Percentiles rank a stretch among this genome's conserved stretches.
phyloP scores from a whole-genome alignment of 192 early-diverging fungal genomes.

The Podila epigama region DNA sequence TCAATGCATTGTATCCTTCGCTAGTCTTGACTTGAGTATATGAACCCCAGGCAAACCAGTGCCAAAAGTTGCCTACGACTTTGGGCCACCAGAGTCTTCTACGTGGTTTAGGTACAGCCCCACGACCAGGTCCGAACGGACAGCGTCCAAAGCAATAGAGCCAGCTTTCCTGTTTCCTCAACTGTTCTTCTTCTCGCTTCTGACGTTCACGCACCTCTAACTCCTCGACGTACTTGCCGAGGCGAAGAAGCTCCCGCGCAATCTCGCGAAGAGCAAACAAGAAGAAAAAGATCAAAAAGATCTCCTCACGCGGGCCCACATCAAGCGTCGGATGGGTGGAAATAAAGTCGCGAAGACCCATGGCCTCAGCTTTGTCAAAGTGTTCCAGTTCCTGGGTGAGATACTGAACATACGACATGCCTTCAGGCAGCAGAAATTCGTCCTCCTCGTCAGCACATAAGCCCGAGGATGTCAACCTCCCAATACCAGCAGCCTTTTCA shows the following conservation, averaged over 20 bases:
- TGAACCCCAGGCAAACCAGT: constrained; percentile 40
- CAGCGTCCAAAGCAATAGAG: background rate
- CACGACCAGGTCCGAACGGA: background rate
- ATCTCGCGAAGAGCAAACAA: constrained; percentile 59
- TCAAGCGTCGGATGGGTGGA: constrained; percentile 41
- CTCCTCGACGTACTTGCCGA: constrained; percentile 38
- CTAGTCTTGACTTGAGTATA: constrained; percentile 45
- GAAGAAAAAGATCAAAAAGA: constrained; percentile 62
- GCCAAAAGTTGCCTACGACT: constrained; percentile 45
- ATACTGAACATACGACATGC: constrained; percentile 39
- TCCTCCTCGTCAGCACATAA: constrained; percentile 9
- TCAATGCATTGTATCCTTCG: constrained; percentile 22
- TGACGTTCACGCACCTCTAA: constrained; percentile 6
- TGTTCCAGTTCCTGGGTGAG: constrained; percentile 33
- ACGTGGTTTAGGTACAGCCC: background rate
- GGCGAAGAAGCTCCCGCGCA: constrained; percentile 49
- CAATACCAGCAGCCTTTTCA: background rate
- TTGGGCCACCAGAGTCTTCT: constrained; percentile 46
- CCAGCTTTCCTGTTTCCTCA: constrained; percentile 5
- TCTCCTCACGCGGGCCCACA: constrained; percentile 52
- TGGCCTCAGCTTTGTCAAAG: constrained; percentile 40
- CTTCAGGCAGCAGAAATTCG: constrained; percentile 20
- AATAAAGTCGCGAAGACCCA: constrained; percentile 44
- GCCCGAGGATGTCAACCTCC: constrained; percentile 15
- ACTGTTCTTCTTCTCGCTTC: constrained; percentile 14